Base-by-base conservation (phyloP, 108 stramenopile species). In the Skeletonema menzelii region DNA sequence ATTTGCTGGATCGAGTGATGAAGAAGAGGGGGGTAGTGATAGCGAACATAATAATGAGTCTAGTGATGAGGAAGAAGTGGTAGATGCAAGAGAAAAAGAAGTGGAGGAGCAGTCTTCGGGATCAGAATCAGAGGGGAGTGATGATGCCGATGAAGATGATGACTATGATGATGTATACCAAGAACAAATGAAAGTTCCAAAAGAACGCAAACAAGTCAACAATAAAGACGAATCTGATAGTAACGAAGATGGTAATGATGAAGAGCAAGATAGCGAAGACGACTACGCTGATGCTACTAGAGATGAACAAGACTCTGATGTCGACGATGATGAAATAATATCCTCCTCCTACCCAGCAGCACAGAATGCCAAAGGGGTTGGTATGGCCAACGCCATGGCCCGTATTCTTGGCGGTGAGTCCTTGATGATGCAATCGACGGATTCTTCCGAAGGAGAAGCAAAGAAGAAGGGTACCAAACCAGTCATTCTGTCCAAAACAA, bases 1-100 rank as follows among this genome's bases (percentile, higher is more conserved):
- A 38, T 94, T 94, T 66, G 93, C 93, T 37, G 93, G 93, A 26
- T 94, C 93, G 3, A 92, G 91, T 72, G 93, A 91, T 34, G 90
- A 91, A 75, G 90, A 87, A 42, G 73, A 72, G 3, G 59, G 59
- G 3, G 57, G n/a, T 28, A 46, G 44, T 53, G 69, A 63, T 13
- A 69, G 63, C 7, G 34, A 65, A 0, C 10, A 22, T 27, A 28
- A 65, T 22, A 62, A 83, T 62, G 46, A 82, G 66, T 49, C 32
- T 2, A 64, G 40, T 40, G 78, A 75, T 5, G 56, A 53, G 1
- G 31, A 59, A 2, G 77, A 49, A 47, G 47, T 44, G 0, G 30
- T 38, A 12, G 15, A n/a, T 14, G 32, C 2, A 42, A 56, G 12
- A 49, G 42, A 58, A 37, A 77, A 66, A 66, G 77, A 64, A 27